Conservation (phyloP, 148 eudicot species). For the Euryodendron excelsum region DNA sequence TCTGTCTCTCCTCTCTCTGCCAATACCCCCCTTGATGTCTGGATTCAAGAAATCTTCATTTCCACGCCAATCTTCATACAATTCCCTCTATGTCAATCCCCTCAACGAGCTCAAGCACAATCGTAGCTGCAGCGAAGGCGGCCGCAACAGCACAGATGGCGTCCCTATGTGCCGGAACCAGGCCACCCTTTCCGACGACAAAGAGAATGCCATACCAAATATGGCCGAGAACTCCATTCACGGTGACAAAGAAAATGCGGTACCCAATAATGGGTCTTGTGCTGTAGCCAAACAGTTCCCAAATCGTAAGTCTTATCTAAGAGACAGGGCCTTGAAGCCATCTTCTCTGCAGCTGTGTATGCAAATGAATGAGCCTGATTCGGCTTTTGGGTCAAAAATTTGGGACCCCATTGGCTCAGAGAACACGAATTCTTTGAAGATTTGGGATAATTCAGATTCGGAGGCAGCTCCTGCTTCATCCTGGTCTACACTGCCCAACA, state of each 20-base stretch:
- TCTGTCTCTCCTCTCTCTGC: not conserved
- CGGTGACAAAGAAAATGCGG: too few relatives aligned
- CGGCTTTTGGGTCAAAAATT: conserved; percentile 41
- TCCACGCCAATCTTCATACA: conserved; percentile 39
- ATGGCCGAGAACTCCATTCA: too few relatives aligned
- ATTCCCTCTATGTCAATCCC: conserved; percentile 52
- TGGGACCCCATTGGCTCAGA: conserved; percentile 52
- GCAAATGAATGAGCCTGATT: conserved; percentile 65
- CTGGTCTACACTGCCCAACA: conserved; percentile 84
- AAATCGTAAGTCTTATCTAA: conserved; percentile 31
- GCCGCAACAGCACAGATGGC: conserved; percentile 12
- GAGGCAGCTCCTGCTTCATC: conserved; percentile 94
- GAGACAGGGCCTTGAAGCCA: conserved; percentile 50
- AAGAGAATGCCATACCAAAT: too few relatives aligned
- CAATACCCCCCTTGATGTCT: conserved; percentile 36
- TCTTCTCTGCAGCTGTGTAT: conserved; percentile 77
- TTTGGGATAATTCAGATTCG: conserved; percentile 87
- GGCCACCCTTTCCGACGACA: conserved; percentile 23
- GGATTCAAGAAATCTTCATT: conserved; percentile 45
- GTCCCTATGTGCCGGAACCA: too few relatives aligned
- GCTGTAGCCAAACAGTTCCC: too few relatives aligned
- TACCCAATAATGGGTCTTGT: too few relatives aligned
- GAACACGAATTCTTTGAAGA: conserved; percentile 42
- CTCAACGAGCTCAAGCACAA: conserved; percentile 49
- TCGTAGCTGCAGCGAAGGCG: conserved; percentile 37